phyloP scores from a whole-genome alignment of 2,329 filamentous ascomycete genomes.

The Talaromyces sp. region DNA sequence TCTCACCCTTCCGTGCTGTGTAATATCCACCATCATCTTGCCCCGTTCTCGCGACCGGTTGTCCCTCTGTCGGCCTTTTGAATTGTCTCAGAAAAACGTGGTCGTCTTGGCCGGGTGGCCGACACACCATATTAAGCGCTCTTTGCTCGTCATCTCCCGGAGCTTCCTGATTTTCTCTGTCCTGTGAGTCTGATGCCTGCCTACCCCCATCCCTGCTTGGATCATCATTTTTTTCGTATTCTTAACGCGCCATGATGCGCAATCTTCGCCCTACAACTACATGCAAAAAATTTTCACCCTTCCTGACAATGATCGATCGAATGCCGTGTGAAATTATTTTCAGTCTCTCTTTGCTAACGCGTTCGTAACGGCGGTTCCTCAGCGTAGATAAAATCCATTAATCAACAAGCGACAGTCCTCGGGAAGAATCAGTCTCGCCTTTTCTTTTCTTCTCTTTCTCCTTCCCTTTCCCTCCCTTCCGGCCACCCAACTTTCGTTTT shows the following conservation, averaged over 20 bases:
- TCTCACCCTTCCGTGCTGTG: neutral
- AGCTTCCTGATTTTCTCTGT: neutral
- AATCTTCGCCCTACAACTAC: neutral
- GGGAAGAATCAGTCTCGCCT: neutral
- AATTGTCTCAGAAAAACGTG: neutral
- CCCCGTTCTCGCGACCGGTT: neutral
- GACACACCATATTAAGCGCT: neutral
- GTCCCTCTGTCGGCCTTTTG: neutral
- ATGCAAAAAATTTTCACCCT: neutral
- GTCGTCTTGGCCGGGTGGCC: neutral
- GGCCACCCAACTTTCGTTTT: constrained; percentile 17
- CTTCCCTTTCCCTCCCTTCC: constrained; percentile 19
- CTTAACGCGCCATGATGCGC: neutral
- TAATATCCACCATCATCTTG: neutral
- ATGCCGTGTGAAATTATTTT: neutral
- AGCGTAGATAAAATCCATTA: neutral
- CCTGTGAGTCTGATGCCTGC: neutral
- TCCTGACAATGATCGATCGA: neutral
- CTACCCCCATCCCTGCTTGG: neutral
- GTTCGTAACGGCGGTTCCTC: neutral
- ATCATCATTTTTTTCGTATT: neutral
- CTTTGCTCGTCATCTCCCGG: neutral
- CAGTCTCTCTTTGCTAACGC: neutral
- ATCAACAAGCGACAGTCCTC: neutral
- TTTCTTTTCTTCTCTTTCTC: constrained; percentile 20